A percentile compares a stretch with the other conserved stretches of the same genome.
These are phyloP conservation scores for Psilocybe cubensis DNA, from an alignment of 768 basidiomycete species.

Conservation along the genomic window DNA sequence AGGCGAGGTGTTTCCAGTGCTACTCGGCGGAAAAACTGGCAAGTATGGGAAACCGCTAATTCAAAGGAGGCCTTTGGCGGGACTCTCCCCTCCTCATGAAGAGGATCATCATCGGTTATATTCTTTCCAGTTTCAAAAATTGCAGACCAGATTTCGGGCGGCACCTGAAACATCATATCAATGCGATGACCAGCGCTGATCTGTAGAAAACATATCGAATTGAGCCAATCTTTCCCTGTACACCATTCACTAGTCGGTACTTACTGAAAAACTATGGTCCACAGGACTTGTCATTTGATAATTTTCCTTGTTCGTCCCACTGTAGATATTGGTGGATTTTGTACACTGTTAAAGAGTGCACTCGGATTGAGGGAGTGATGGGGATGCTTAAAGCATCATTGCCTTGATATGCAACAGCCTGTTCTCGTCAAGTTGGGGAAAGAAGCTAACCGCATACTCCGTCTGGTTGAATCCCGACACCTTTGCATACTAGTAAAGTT, in stretches of 20 bases:
- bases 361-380: background rate
- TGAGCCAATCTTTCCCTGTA: no score
- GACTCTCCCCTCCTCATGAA: background rate
- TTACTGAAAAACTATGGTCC: no score
- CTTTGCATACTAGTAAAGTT: background rate
- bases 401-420: background rate
- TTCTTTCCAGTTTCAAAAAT: conserved; percentile 35
- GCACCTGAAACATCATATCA: conserved; percentile 25
- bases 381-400: background rate
- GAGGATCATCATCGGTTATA: conserved; percentile 20
- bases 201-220: no score
- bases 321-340: no score
- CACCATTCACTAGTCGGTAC: no score
- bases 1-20: conserved; percentile 40
- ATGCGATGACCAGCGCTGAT: background rate
- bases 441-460: background rate
- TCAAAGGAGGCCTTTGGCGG: conserved; percentile 33
- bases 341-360: no score
- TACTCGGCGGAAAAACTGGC: conserved; percentile 38
- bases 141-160: conserved; percentile 33
- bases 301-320: background rate
- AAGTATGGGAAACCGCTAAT: conserved; percentile 42
- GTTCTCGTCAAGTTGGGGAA: background rate
- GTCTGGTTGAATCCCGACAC: background rate
- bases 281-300: background rate